Conservation (phyloP, 495 filamentous ascomycete species). For the Letharia lupina region DNA sequence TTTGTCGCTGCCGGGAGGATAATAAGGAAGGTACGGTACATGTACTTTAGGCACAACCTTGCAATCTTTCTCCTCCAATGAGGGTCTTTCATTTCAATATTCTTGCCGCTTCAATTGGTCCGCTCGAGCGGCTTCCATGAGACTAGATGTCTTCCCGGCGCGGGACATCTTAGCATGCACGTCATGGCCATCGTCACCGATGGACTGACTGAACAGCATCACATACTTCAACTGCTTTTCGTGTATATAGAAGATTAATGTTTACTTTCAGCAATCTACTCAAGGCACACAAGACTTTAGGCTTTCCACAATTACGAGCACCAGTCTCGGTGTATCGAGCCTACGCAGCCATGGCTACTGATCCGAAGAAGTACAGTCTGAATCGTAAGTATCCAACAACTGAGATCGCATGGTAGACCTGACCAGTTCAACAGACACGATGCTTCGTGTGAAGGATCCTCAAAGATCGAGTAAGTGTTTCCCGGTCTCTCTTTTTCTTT, state of each 20-base stretch:
- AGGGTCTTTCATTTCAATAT: no score
- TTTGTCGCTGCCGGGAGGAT: no score
- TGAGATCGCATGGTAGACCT: slow-evolving; percentile 6
- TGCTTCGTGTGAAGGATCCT: slow-evolving; percentile 93
- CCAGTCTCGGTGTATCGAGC: background rate
- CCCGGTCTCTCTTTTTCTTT: background rate
- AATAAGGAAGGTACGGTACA: no score
- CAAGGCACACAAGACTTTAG: background rate
- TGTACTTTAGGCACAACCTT: no score
- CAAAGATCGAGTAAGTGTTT: slow-evolving; percentile 54
- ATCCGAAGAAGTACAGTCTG: slow-evolving; percentile 76
- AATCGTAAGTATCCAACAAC: slow-evolving; percentile 49
- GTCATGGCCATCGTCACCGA: background rate
- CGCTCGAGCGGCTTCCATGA: background rate
- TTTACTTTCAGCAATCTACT: background rate
- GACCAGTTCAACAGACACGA: slow-evolving; percentile 36
- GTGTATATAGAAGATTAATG: background rate
- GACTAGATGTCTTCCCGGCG: background rate
- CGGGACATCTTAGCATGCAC: background rate
- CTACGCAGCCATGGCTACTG: slow-evolving; percentile 57
- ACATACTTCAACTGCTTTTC: background rate
- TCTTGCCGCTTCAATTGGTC: no score
- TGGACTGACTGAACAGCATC: background rate
- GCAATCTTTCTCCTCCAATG: no score
- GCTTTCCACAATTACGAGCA: background rate